Evolutionary conservation across 148 eudicot genomes (phyloP), one percentile per base, ranked within the genome.

Genomic region (Fagopyrum homotropicum): DNA sequence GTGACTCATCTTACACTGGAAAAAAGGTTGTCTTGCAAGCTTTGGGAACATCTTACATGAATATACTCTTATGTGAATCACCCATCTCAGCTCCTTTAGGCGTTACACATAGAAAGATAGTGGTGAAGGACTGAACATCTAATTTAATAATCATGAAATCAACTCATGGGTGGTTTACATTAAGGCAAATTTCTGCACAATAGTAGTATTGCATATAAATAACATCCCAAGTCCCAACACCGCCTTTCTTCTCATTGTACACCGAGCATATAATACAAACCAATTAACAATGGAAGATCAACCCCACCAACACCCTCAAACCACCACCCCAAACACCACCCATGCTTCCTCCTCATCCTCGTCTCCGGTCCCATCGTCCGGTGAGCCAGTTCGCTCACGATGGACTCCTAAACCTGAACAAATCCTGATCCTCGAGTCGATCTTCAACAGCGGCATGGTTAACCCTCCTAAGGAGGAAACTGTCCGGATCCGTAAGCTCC

Each of bases 391-490:
- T 8, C 73, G 97, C 69, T 82, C 97, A 14, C 82, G 98, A 73
- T 93, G 98, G 98, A 89, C 88, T 9, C 98, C 98, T 0, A 93
- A 91, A 50, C 93, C 97, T 0, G 95, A 93, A 54, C 98, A 93
- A 77, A 91, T 93, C 79, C 84, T 89, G 40, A 89, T 93, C 16
- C 89, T 93, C 0, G 97, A 93, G 75, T 86, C 93, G 72, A 91
- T 93, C 76, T 93, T 91, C 85, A 91, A 91, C 74, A 88, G 97
- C 61, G 98, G 98, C 2, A 89, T 87, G 89, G 98, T 93, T 1
- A 93, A 93, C 78, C 98, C 98, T 4, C 91, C 94, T 0, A 93
- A 89, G 60, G 93, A 93, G 1, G 98, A 91, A 57, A 93, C 98
- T 0, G 89, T 90, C 2, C 81, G 91, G 76, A 91, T 93, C 45